A percentile compares a stretch with the other conserved stretches of the same genome.
Evolutionary conservation across 2,329 filamentous ascomycete genomes (phyloP).

Genomic region (Rutstroemia sp.): DNA sequence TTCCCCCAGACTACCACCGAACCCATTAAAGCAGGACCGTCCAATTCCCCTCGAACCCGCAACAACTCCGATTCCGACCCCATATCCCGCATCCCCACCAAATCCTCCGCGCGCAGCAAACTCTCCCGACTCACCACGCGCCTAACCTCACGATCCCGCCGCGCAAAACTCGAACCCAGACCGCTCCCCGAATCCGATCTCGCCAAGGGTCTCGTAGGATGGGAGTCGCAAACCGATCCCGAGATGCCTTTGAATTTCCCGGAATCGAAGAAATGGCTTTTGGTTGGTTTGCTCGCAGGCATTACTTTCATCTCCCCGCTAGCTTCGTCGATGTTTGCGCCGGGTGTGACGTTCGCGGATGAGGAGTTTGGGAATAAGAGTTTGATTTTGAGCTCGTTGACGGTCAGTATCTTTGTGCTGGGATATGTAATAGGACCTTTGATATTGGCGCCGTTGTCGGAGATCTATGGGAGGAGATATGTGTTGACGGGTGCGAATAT

Average conservation of each 20-base stretch:
- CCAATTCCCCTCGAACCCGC: neutral
- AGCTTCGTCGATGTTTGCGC: conserved; percentile 55
- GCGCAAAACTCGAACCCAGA: conserved; percentile 6
- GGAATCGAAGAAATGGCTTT: conserved; percentile 24
- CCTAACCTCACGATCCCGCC: conserved; percentile 19
- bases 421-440: conserved; percentile 23
- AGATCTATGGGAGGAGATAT: conserved; percentile 45
- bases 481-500: conserved; percentile 37
- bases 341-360: conserved; percentile 55
- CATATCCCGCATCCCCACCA: conserved; percentile 10
- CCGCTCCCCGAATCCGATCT: conserved; percentile 42
- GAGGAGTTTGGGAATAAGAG: conserved; percentile 45
- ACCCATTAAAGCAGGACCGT: neutral
- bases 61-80: neutral
- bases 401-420: conserved; percentile 38
- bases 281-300: conserved; percentile 26
- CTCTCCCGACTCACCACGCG: conserved; percentile 22
- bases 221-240: conserved; percentile 52
- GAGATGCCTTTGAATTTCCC: conserved; percentile 49
- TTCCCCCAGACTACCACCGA: conserved; percentile 11
- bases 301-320: conserved; percentile 30
- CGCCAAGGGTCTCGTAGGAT: conserved; percentile 47
- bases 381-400: conserved; percentile 45
- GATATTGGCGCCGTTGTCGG: conserved; percentile 43
- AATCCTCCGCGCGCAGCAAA: conserved; percentile 18